Base-by-base conservation (phyloP, 1,284 basidiomycete genomes). In the Omphalotus olearius region DNA sequence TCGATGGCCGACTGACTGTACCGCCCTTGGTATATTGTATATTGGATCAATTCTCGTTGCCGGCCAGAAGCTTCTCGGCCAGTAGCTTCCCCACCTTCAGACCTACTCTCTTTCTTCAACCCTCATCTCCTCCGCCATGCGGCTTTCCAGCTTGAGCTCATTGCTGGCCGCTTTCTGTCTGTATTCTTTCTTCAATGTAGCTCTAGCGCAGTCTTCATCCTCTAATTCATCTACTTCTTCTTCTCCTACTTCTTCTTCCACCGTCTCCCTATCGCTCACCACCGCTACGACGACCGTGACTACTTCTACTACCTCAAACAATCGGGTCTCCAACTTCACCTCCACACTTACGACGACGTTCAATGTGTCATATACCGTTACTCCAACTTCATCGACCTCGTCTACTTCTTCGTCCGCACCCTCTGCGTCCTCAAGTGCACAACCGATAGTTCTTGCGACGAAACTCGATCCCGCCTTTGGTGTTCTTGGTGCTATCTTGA, bases 401-500 rank as follows among this genome's bases (percentile, higher is more conserved):
- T 57, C 67, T 26, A 50, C 72, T 7, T 63, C 71, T 10, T 62
- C 71, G 48, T 63, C 60, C 4, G 60, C 72, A 3, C 60, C 77
- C 4, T 71, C 79, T 2, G 64, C 79, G 0, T 70, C 79, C 0
- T 71, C 80, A 46, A 75, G 68, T 6, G 64, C 82, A 20, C 68
- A 76, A 23, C 79, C 82, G 50, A 78, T 78, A 26, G 68, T 77
- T 18, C 76, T 92, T 50, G 80, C 78, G 23, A 93, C 94, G 23
- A 81, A 72, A 61, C 73, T 98, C 46, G 91, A 95, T 62, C 88
- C 91, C 13, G 92, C 85, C 13, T 98, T 94, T 67, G 93, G 88
- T 33, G 86, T 95, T 11, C 79, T 95, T 6, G 95, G 95, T 46
- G 91, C 81, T 6, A 69, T 97, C 57, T 82, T 98, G 63, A 93